Base-by-base conservation (phyloP, 495 filamentous ascomycete genomes). In the Apodospora peruviana region DNA sequence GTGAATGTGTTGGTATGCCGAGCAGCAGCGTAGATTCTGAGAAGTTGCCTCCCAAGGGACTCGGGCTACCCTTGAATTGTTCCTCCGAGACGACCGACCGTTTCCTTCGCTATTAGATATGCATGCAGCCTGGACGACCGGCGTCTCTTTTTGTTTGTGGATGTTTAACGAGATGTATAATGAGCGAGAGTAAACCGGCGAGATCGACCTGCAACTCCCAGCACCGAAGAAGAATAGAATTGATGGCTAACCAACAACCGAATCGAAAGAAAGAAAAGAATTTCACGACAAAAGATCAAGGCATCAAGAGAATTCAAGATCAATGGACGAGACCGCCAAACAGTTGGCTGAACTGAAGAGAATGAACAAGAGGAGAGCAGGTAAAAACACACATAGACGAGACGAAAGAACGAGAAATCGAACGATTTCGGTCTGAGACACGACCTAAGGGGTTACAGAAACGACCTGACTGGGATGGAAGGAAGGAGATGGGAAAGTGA, bases 151-250 rank as follows among this genome's bases (percentile, higher is more conserved):
- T 36, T 41, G 36, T 4, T 44, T 43, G 22, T 44, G 18, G 29
- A 18, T 34, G 22, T 37, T 11, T 48, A 10, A 21, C n/a, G 20
- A 23, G 29, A 21, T 20, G 34, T 46, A 21, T 43, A 40, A 42
- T 46, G 49, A 50, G 36, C 48, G 47, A 43, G 27, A 42, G 45
- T 32, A 44, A 50, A 48, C 40, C 47, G 53, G 59, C 41, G 59
- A 64, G 56, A 62, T 64, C 48, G 60, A 61, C 62, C 60, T 55
- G 65, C 65, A 60, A 66, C 27, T 55, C 53, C 52, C 53, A 47
- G 47, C 53, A 58, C 55, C 55, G 48, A 43, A 45, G 16, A 42
- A 38, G 32, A 45, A 51, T 34, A 56, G 41, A 38, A 55, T 27
- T 47, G 37, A 35, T n/a, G n/a, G n/a, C n/a, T n/a, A n/a, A n/a